phyloP scores from a whole-genome alignment of 345 rosid genomes.

The Eucalyptus melliodora region DNA sequence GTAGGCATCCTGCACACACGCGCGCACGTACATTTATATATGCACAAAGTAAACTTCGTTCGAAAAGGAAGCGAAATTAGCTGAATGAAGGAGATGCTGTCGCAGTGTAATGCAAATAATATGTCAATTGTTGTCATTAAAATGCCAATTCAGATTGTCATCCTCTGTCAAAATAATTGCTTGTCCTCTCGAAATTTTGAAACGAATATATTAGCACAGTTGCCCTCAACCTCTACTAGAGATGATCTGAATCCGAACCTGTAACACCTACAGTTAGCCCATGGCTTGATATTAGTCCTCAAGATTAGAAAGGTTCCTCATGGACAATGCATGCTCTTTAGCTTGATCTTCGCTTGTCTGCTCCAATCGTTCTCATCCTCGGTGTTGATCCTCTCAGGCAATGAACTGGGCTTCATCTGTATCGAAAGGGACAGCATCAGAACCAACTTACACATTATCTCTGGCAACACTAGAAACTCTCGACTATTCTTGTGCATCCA shows the following conservation, averaged over 20 bases:
- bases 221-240: not conserved
- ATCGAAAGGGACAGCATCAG: not conserved
- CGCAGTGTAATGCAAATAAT: not conserved
- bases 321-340: not conserved
- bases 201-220: not conserved
- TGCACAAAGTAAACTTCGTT: not conserved
- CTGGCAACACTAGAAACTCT: not conserved
- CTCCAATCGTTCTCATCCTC: rapidly evolving
- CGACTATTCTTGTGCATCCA: not conserved
- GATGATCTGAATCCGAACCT: not conserved
- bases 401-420: not conserved
- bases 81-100: not conserved
- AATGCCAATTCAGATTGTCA: not conserved
- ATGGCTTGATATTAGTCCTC: not conserved
- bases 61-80: not conserved
- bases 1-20: not conserved
- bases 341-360: not conserved
- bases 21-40: rapidly evolving
- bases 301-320: rapidly evolving
- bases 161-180: not conserved
- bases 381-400: not conserved
- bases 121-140: not conserved
- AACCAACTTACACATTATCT: not conserved
- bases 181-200: not conserved
- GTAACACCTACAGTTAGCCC: not conserved